Evolutionary conservation across 768 basidiomycete species (phyloP), one percentile per base, ranked within the genome.

Genomic region (Mycena haematopus): DNA sequence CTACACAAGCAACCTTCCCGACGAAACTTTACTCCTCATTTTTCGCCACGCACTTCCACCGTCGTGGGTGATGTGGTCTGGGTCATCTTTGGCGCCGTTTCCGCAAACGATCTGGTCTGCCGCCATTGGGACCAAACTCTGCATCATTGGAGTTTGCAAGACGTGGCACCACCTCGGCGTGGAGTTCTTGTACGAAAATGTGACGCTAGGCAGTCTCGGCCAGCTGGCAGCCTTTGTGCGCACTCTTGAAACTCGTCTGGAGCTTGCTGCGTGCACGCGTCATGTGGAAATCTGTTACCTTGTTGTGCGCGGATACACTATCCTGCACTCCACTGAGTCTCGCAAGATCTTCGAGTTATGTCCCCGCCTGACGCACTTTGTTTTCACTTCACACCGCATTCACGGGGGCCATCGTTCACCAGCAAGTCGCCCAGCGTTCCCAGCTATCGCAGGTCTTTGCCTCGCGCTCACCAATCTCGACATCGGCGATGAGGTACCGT

Each of bases 31-130:
- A 13, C 49, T 61, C 17, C 50, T 65, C 40, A 71, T 77, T 24
- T 71, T 77, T 35, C 64, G 62, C 42, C 42, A 49, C 35, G 64
- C 69, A 9, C 63, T 74, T 11, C 72, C 72, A 22, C 76, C 70
- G 0, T 58, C 53, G 8, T 70, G 67, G 59, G 38, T 72, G 13
- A 57, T 76, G 14, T 59, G 69, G 24, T 42, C 65, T 6, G 67
- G 53, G 13, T 22, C 69, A 1, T 52, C 56, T 24, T 15, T 61
- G 1, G 65, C 69, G 17, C 69, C 65, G 4, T 62, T 62, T 22
- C 60, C 60, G 1, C 52, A 59, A 17, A 70, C 72, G 1, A 36
- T 71, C 0, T 75, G 74, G 72, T 69, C 65, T 19, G 51, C 60
- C 29, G 66, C 71, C 2, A 33, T 70, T n/a, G 59, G 44, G 7